Base-by-base conservation (phyloP, 768 basidiomycete genomes). In the Strobilomyces dryophilus region DNA sequence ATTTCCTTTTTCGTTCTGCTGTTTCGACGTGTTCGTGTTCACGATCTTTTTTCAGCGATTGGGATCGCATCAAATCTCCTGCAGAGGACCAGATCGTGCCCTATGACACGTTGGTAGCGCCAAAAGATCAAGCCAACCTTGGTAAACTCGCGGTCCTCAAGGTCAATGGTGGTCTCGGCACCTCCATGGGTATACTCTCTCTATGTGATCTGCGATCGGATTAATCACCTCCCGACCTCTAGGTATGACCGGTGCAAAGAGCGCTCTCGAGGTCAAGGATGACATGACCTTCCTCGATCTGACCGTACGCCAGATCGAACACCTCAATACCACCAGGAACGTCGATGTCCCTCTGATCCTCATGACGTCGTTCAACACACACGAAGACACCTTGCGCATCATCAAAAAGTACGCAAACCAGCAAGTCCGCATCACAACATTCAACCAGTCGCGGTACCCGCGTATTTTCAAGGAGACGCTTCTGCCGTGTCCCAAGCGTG, bases 351-450 rank as follows among this genome's bases (percentile, higher is more conserved):
- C 87, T 1, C 83, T 88, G 66, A 85, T 88, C 69, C 79, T 88
- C 61, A 88, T 88, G 85, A 88, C 87, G 63, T 86, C 85, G 47
- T 88, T 88, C 76, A 88, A 88, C 74, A 88, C 85, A 8, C 84
- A 86, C 66, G 86, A 87, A 24, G 85, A 88, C 67, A 88, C 85
- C 17, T 76, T 83, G 27, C 80, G 86, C 43, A 84, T 88, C 73
- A 87, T 88, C 66, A 86, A 86, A 69, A 88, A 88, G 71, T 88
- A 88, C 71, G 79, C 80, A 40, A 88, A 87, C 73, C 85, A 87
- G 73, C 86, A 86, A 71, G 76, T 87, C 65, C 79, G 83, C 68
- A 84, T 87, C 62, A 77, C 80, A 50, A 79, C 79, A 14, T 85
- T 86, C 77, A 83, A 84, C 69, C 85, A 87, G 70, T 85, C 84